phyloP scores from a whole-genome alignment of 441 rosid genomes.

The Syzygium malaccense region DNA sequence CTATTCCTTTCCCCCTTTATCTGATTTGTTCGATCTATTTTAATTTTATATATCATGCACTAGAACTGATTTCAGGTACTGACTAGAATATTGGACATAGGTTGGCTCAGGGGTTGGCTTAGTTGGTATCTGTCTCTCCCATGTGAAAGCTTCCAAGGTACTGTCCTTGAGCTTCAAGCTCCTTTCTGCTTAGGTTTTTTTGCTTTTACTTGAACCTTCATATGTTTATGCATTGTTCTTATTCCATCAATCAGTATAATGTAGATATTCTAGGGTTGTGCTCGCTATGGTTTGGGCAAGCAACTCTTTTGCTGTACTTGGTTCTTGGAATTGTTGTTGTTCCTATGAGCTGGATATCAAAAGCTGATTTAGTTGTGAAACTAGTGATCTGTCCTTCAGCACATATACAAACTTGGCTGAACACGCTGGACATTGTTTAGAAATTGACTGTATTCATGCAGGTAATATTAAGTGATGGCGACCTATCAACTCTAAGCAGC shows the following conservation, averaged over 20 bases:
- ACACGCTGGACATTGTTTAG: neutral
- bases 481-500: slow-evolving; percentile 61
- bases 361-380: neutral
- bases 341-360: neutral
- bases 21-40: neutral
- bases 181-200: too few species aligned
- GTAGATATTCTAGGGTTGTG: too few species aligned
- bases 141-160: too few species aligned
- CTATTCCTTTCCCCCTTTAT: neutral
- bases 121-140: too few species aligned
- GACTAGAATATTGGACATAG: too few species aligned
- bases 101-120: too few species aligned
- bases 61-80: too few species aligned
- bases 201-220: too few species aligned
- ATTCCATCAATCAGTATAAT: too few species aligned
- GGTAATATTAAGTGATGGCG: slow-evolving; percentile 76
- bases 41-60: neutral
- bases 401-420: neutral
- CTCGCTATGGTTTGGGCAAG: too few species aligned
- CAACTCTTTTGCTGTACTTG: neutral
- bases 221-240: too few species aligned
- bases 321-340: neutral
- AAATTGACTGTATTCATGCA: neutral
- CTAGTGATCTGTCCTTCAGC: neutral
- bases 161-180: too few species aligned